Percentiles rank a stretch among this genome's conserved stretches.
phyloP scores from a whole-genome alignment of 306 rosid species.

The Fagus crenata region DNA sequence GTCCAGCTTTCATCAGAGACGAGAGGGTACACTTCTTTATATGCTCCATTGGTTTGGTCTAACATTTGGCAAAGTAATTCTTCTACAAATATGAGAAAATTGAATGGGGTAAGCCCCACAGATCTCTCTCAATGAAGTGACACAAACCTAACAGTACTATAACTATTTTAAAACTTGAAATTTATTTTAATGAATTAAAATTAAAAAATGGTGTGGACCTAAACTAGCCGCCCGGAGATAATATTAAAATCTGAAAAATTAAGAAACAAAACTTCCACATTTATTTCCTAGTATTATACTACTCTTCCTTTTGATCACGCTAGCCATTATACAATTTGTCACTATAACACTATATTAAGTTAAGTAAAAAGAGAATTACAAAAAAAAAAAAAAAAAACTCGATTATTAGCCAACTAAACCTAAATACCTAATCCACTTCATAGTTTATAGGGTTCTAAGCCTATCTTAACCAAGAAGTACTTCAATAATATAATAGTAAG shows the following conservation, averaged over 20 bases:
- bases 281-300: background rate
- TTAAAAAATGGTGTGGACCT: conserved; percentile 39
- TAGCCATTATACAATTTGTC: background rate
- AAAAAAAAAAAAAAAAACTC: background rate
- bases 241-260: background rate
- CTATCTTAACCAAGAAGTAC: background rate
- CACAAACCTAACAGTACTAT: conserved; percentile 49
- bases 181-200: conserved; percentile 2
- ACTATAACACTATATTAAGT: background rate
- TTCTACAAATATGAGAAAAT: background rate
- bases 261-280: background rate
- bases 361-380: background rate
- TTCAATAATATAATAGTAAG: conserved; percentile 1
- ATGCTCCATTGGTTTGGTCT: too few species aligned
- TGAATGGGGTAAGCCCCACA: conserved; percentile 43
- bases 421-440: background rate
- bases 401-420: background rate
- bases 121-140: conserved; percentile 36
- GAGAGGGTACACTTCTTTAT: too few species aligned
- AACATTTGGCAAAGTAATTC: background rate
- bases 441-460: background rate
- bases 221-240: conserved; percentile 13
- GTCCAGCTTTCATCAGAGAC: background rate
- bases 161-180: conserved; percentile 15
- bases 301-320: background rate